Evolutionary conservation across 768 basidiomycete species (phyloP), one percentile per base, ranked within the genome.

Genomic region (Suillus paluster): DNA sequence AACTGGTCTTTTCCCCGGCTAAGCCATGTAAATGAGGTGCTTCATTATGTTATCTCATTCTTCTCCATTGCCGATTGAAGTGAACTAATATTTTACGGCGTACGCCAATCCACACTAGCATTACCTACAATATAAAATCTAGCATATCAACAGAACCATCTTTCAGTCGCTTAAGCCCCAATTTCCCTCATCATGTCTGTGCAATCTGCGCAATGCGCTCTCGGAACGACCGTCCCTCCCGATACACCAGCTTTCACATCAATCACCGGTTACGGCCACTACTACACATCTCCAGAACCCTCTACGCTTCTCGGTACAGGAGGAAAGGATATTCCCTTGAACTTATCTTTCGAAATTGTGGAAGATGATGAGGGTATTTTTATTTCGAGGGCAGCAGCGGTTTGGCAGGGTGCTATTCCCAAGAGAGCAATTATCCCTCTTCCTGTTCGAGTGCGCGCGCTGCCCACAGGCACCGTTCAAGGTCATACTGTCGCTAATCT

Each of bases 341-440:
- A 39, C 25, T 17, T 55, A 27, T 55, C 54, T 27, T 55, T 55
- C 1, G 54, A 55, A 55, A 55, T 55, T 25, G 38, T 25, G 15
- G 54, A 55, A 55, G 54, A 55, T 19, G 53, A 54, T 27, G 54
- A 55, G 54, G 54, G 54, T 19, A 55, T 55, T 19, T 55, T 55
- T 17, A 55, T 55, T 17, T 55, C 54, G 2, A 55, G 12, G 54
- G 54, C 54, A 27, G 54, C 54, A 12, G 54, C 54, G 11, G 54
- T 39, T 55, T 55, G 54, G 54, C 23, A 55, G 17, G 54, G 54
- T 11, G 36, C 38, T 15, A 55, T 55, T 7, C 38, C 54, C 17
- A 55, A 55, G 54, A 55, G 54, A 55, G 38, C 54, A 4, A 55
- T 55, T 10, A 19, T 55, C 25, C 54, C 54, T 7, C 54, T 55